A percentile compares a stretch with the other conserved stretches of the same genome.
These are phyloP conservation scores for Helminthosporium solani DNA, from an alignment of 2,329 filamentous ascomycete genomes.

Conservation along the genomic window DNA sequence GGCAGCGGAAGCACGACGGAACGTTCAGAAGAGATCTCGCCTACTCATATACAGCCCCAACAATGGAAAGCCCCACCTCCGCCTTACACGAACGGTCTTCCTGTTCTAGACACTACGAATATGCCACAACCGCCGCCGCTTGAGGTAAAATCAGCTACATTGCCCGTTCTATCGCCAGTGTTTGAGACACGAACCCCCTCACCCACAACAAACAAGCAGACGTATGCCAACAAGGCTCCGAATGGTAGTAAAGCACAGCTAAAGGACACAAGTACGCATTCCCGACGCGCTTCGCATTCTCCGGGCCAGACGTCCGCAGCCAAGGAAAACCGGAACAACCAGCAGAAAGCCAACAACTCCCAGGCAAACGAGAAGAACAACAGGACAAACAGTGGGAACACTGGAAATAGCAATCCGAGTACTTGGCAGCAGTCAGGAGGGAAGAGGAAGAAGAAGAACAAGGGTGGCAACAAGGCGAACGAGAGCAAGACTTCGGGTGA, in stretches of 20 bases:
- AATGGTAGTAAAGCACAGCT: slow-evolving; percentile 32
- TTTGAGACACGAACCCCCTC: slow-evolving; percentile 73
- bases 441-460: slow-evolving; percentile 29
- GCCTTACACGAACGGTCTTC: slow-evolving; percentile 32
- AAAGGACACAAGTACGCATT: slow-evolving; percentile 30
- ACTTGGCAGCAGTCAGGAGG: slow-evolving; percentile 25
- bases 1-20: slow-evolving; percentile 24
- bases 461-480: slow-evolving; percentile 24
- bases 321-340: slow-evolving; percentile 26
- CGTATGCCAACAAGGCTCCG: slow-evolving; percentile 26
- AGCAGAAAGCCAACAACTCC: slow-evolving; percentile 24
- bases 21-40: slow-evolving; percentile 30
- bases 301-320: slow-evolving; percentile 14
- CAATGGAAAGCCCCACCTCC: slow-evolving; percentile 31
- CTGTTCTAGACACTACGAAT: slow-evolving; percentile 44
- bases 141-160: slow-evolving; percentile 42
- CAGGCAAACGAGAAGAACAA: slow-evolving; percentile 26
- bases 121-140: slow-evolving; percentile 45
- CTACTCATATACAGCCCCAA: slow-evolving; percentile 29
- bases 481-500: slow-evolving; percentile 42
- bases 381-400: slow-evolving; percentile 14
- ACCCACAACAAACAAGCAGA: slow-evolving; percentile 57
- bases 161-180: slow-evolving; percentile 66
- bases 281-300: slow-evolving; percentile 30
- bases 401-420: slow-evolving; percentile 11